Evolutionary conservation across 1,284 basidiomycete species (phyloP), one percentile per base, ranked within the genome.

Genomic region (Cutaneotrichosporon sp.): DNA sequence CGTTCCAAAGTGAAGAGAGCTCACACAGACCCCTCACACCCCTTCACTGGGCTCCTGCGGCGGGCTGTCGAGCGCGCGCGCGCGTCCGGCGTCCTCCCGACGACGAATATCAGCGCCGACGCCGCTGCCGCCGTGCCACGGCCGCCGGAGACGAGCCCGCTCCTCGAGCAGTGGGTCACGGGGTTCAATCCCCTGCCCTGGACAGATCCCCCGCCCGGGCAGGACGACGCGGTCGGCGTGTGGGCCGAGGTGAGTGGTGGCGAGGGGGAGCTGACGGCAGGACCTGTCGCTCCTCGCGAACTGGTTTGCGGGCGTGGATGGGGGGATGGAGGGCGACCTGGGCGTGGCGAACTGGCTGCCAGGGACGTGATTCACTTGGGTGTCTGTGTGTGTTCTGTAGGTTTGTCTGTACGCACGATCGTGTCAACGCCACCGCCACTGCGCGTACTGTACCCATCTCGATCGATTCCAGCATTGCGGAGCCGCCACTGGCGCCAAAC

Each of bases 161-260:
- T 36, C 18, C 27, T 56, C 4, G 54, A 56, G 7, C 43, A 46
- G 20, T 42, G 46, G 9, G 45, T 56, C 27, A 56, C 63, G 11
- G 63, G 63, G 11, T 58, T 64, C 53, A 64, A 57, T 43, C 55
- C 64, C 4, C 59, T 65, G 46, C 64, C 64, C 1, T 65, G 64
- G 64, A 54, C 46, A n/a, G 27, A 34, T 8, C 20, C 22, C 45
- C 31, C 54, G 20, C 4, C 13, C 16, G 33, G 18, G 2, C 43
- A 24, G 16, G 54, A 47, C 5, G 45, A n/a, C 3, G 10, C 54
- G 13, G 16, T 11, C 29, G n/a, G n/a, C n/a, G n/a, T 34, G n/a
- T 18, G 33, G 20, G 20, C 22, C 9, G 27, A 56, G n/a, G n/a
- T n/a, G n/a, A n/a, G n/a, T n/a, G n/a, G n/a, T n/a, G n/a, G n/a